Base-by-base conservation (phyloP, 345 rosid genomes). In the Acer saccharum region DNA sequence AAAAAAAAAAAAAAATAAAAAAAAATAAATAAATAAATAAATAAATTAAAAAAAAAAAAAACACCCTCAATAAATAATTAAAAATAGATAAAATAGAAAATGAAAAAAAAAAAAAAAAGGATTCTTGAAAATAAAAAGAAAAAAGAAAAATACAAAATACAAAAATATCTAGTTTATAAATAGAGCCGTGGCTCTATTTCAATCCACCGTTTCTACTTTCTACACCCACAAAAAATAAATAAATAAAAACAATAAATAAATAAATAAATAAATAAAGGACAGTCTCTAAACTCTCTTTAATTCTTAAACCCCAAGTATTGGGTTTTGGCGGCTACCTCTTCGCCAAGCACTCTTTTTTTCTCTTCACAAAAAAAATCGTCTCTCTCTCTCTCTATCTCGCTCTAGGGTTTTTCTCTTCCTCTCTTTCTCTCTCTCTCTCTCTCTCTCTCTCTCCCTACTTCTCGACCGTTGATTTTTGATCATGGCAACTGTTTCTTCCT, bases 401-500 rank as follows among this genome's bases (percentile, higher is more conserved):
- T 75, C 81, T 86, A 85, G 88, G 89, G 87, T 76, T 86, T 81
- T 71, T 70, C 72, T 58, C 18, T 55, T 71, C 74, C 67, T 2
- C 35, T 2, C 3, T n/a, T n/a, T n/a, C n/a, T n/a, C n/a, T n/a
- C n/a, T n/a, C n/a, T n/a, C n/a, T n/a, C n/a, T 32, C 60, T 63
- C 44, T 18, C 25, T 8, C 14, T 68, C n/a, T 65, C 41, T 68
- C 76, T 83, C 78, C 77, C 62, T 43, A 18, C 57, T 62, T 81
- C 81, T 68, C 71, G 65, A 73, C 76, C 64, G 50, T 74, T 68
- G n/a, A 71, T 76, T 81, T 76, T 79, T 68, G 41, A 20, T 41
- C 86, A 89, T 91, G 95, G 80, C 85, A 12, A 81, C 88, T 67
- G 82, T 86, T 68, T 60, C 87, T 75, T 71, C 78, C 64, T 76